A percentile compares a stretch with the other conserved stretches of the same genome.
Conservation (phyloP, 2,329 filamentous ascomycete species). For the Sclerotinia nivalis region DNA sequence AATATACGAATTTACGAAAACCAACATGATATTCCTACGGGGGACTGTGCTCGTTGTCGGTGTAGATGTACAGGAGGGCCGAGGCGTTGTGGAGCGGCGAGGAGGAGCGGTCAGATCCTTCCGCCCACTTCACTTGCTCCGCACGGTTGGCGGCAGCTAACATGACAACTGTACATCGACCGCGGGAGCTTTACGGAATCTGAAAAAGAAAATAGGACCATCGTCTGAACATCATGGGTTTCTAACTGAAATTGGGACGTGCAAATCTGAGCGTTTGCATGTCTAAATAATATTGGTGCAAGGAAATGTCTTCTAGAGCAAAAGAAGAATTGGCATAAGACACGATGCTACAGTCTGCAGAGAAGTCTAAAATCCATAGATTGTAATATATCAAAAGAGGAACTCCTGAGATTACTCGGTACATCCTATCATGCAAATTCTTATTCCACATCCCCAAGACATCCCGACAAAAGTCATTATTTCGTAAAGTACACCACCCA, state of each 20-base stretch:
- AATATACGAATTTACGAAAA: background rate
- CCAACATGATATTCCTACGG: background rate
- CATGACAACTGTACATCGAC: background rate
- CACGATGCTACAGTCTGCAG: background rate
- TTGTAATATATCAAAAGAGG: background rate
- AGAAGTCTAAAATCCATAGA: background rate
- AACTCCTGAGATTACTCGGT: background rate
- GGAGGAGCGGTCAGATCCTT: slow-evolving; percentile 20
- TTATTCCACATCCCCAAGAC: background rate
- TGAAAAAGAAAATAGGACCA: background rate
- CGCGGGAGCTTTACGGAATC: slow-evolving; percentile 21
- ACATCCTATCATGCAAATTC: background rate
- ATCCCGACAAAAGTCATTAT: background rate
- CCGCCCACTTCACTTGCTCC: background rate
- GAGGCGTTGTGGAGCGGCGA: slow-evolving; percentile 1
- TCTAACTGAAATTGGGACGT: background rate
- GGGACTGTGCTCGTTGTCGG: background rate
- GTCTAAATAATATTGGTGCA: background rate
- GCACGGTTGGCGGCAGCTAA: slow-evolving; percentile 12
- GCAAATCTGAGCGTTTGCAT: background rate
- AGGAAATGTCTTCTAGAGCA: background rate
- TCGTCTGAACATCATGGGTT: background rate
- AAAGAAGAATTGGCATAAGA: background rate
- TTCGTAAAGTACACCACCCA: background rate
- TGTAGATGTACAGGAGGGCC: slow-evolving; percentile 13